Evolutionary conservation across 352 stramenopile species (phyloP).

Genomic region (Phytopythium montanum): DNA sequence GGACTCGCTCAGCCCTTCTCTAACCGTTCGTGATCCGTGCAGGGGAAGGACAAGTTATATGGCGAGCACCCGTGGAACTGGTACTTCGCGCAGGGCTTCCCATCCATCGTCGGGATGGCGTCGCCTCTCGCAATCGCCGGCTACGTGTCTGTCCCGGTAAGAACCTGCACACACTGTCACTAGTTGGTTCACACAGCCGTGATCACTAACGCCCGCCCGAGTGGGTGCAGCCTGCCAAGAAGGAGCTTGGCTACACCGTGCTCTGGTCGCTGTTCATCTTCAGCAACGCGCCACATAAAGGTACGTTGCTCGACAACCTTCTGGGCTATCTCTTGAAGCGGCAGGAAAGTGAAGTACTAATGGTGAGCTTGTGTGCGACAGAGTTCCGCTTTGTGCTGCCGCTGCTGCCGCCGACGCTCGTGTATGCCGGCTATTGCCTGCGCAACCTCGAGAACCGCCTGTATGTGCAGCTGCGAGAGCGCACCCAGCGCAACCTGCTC

Average conservation of each 20-base stretch:
- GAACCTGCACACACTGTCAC: background rate
- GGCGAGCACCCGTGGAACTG: slow-evolving; percentile 77
- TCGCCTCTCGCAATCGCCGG: slow-evolving; percentile 46
- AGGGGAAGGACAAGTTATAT: slow-evolving; percentile 83
- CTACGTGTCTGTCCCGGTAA: slow-evolving; percentile 55
- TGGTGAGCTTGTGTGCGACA: slow-evolving; percentile 11
- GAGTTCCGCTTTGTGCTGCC: slow-evolving; percentile 87
- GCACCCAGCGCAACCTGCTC: slow-evolving; percentile 54
- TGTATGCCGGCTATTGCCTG: slow-evolving; percentile 76
- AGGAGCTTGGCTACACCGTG: slow-evolving; percentile 60
- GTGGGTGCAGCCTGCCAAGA: slow-evolving; percentile 38
- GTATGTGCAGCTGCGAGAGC: slow-evolving; percentile 50
- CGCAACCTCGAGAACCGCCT: slow-evolving; percentile 62
- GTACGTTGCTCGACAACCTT: slow-evolving; percentile 16
- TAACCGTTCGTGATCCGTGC: background rate
- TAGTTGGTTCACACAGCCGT: background rate
- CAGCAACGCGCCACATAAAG: slow-evolving; percentile 81
- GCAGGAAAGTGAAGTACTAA: background rate
- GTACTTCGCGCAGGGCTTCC: slow-evolving; percentile 83
- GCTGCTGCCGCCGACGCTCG: slow-evolving; percentile 60
- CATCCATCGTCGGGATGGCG: slow-evolving; percentile 59
- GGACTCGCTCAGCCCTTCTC: background rate
- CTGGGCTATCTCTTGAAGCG: no score
- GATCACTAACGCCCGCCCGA: background rate
- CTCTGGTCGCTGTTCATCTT: slow-evolving; percentile 74